Conservation (phyloP, 768 basidiomycete species). For the Suillus alpinus region DNA sequence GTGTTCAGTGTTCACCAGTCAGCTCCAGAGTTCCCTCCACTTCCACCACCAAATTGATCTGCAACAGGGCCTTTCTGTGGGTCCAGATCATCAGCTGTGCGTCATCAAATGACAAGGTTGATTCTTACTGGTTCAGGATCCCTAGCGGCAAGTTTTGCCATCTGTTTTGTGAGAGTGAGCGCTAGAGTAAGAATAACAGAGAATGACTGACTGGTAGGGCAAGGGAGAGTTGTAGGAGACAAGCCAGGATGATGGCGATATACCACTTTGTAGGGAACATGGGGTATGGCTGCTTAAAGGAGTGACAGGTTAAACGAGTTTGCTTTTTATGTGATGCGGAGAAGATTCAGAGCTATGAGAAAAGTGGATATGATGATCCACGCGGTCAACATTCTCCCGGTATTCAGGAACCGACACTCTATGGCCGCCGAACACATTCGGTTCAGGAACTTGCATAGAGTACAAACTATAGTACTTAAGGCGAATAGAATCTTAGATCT, state of each 20-base stretch:
- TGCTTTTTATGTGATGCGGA: slow-evolving; percentile 21
- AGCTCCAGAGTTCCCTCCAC: slow-evolving; percentile 11
- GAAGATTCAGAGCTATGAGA: slow-evolving; percentile 18
- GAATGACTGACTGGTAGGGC: slow-evolving; percentile 20
- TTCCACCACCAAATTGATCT: slow-evolving; percentile 20
- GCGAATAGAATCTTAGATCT: not conserved
- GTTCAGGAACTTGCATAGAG: slow-evolving; percentile 16
- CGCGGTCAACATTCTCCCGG: slow-evolving; percentile 15
- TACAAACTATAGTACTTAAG: not conserved
- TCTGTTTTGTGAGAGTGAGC: slow-evolving; percentile 12
- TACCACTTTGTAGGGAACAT: slow-evolving; percentile 21
- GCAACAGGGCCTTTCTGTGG: slow-evolving; percentile 14
- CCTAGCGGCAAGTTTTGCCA: slow-evolving; percentile 7
- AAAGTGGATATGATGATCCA: slow-evolving; percentile 17
- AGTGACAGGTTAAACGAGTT: slow-evolving; percentile 1
- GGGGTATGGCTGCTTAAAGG: slow-evolving; percentile 1
- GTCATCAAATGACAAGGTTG: not conserved
- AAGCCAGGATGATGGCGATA: slow-evolving; percentile 19
- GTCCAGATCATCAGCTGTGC: slow-evolving; percentile 4
- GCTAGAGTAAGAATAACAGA: not conserved
- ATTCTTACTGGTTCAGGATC: slow-evolving; percentile 10
- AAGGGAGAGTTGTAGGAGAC: slow-evolving; percentile 19
- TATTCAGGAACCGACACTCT: slow-evolving; percentile 23
- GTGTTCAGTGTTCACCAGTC: slow-evolving; percentile 29
- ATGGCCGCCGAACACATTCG: slow-evolving; percentile 21